Percentiles rank a stretch among this genome's conserved stretches.
These are phyloP conservation scores for Parmelia sp. DNA, from an alignment of 495 filamentous ascomycete genomes.

Conservation along the genomic window DNA sequence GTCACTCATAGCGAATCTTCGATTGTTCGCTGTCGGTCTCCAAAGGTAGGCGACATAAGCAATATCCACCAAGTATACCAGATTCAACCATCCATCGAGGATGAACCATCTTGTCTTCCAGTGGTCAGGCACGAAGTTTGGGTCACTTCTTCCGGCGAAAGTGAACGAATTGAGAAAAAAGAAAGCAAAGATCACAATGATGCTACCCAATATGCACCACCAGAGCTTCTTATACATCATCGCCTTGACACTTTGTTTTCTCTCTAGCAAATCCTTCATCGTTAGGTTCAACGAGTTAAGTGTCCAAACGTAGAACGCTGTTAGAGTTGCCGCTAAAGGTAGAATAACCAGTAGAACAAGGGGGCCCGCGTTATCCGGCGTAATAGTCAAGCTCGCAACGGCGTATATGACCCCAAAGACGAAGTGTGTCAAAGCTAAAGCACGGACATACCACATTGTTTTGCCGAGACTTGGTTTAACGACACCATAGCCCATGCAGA, in stretches of 20 bases:
- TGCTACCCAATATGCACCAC: slow-evolving; percentile 91
- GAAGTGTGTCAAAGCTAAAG: slow-evolving; percentile 85
- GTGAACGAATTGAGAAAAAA: slow-evolving; percentile 93
- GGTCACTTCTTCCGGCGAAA: slow-evolving; percentile 74
- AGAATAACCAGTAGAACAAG: slow-evolving; percentile 93
- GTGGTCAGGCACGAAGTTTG: slow-evolving; percentile 87
- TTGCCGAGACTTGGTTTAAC: slow-evolving; percentile 90
- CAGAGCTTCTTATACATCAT: slow-evolving; percentile 98
- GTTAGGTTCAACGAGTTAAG: slow-evolving; percentile 90
- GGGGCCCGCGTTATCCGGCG: slow-evolving; percentile 65
- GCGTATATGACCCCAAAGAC: slow-evolving; percentile 92
- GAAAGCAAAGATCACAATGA: slow-evolving; percentile 93
- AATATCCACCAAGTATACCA: slow-evolving; percentile 92
- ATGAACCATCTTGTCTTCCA: slow-evolving; percentile 98
- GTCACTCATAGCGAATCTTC: slow-evolving; percentile 97
- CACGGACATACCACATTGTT: slow-evolving; percentile 92
- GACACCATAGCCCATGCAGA: slow-evolving; percentile 99
- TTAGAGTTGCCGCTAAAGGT: slow-evolving; percentile 84
- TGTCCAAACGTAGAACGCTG: slow-evolving; percentile 98
- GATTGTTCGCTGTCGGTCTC: slow-evolving; percentile 94
- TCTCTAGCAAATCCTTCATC: slow-evolving; percentile 88
- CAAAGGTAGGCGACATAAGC: slow-evolving; percentile 92
- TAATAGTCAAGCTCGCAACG: slow-evolving; percentile 80
- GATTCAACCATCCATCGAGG: slow-evolving; percentile 92
- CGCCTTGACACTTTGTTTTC: slow-evolving; percentile 89